phyloP scores from a whole-genome alignment of 179 eudicot genomes.

The Beta lomatogona region DNA sequence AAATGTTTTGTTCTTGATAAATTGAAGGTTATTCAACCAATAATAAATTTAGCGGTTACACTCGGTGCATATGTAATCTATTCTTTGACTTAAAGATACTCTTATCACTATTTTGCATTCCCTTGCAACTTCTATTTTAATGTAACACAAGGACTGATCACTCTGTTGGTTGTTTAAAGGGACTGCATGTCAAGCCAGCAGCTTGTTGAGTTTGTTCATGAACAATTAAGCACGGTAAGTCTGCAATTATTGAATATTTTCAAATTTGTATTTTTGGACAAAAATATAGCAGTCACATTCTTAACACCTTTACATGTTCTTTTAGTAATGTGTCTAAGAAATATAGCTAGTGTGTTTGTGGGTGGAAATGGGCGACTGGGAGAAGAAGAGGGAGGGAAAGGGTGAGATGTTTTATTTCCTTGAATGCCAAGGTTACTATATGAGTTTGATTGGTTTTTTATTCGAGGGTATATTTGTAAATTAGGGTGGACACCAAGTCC shows the following conservation, averaged over 20 bases:
- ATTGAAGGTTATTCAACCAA: not conserved
- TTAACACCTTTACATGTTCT: not conserved
- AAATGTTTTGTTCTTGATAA: not conserved
- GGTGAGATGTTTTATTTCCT: no score
- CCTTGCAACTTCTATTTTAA: not conserved
- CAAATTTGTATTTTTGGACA: no score
- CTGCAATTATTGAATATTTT: not conserved
- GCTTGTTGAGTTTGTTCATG: conserved; percentile 43
- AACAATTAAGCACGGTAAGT: conserved; percentile 52
- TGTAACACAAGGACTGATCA: not conserved
- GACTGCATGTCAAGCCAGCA: conserved; percentile 78
- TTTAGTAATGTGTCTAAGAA: not conserved
- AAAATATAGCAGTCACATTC: not conserved
- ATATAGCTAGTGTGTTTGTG: no score
- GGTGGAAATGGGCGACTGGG: no score
- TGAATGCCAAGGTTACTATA: no score
- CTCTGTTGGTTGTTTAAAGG: conserved; percentile 47
- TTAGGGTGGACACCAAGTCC: no score
- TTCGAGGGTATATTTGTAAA: not conserved
- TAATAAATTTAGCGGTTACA: not conserved
- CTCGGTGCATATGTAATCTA: not conserved
- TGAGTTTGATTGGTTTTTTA: not conserved
- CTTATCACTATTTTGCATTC: not conserved
- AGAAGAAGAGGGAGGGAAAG: no score
- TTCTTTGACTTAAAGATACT: not conserved